A percentile compares a stretch with the other conserved stretches of the same genome.
phyloP scores from a whole-genome alignment of 140 eudicot genomes.

The Oenanthe javanica region DNA sequence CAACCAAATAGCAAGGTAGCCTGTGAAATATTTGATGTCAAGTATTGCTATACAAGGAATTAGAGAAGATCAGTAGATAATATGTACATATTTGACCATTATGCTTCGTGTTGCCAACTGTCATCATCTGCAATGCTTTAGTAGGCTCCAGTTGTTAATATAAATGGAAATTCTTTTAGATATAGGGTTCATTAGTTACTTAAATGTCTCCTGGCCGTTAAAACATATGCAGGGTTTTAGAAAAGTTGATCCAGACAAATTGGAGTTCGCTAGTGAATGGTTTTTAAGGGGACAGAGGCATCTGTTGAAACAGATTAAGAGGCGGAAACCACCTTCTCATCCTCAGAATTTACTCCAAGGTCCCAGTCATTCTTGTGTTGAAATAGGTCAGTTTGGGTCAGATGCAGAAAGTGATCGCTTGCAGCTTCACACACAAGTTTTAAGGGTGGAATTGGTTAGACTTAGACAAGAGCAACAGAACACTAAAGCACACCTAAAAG shows the following conservation, averaged over 20 bases:
- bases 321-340: slow-evolving; percentile 42
- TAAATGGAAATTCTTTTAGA: neutral
- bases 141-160: neutral
- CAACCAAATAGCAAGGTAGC: neutral
- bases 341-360: slow-evolving; percentile 28
- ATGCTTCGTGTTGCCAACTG: neutral
- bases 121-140: neutral
- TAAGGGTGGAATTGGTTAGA: slow-evolving; percentile 51
- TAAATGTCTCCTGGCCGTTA: neutral
- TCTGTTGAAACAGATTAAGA: slow-evolving; percentile 52
- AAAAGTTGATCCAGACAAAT: slow-evolving; percentile 69
- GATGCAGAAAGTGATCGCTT: slow-evolving; percentile 47
- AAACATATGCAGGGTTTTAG: slow-evolving; percentile 62
- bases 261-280: slow-evolving; percentile 86
- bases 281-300: slow-evolving; percentile 63
- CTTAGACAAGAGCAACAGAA: slow-evolving; percentile 69
- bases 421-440: slow-evolving; percentile 56
- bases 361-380: slow-evolving; percentile 31
- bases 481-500: slow-evolving; percentile 39
- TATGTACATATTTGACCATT: neutral
- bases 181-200: slow-evolving; percentile 4
- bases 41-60: neutral
- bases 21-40: neutral
- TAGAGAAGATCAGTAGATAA: neutral
- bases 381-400: slow-evolving; percentile 46